Evolutionary conservation across 169 alveolate genomes (phyloP), one percentile per base, ranked within the genome.

Genomic region (Amoebophrya sp.): DNA sequence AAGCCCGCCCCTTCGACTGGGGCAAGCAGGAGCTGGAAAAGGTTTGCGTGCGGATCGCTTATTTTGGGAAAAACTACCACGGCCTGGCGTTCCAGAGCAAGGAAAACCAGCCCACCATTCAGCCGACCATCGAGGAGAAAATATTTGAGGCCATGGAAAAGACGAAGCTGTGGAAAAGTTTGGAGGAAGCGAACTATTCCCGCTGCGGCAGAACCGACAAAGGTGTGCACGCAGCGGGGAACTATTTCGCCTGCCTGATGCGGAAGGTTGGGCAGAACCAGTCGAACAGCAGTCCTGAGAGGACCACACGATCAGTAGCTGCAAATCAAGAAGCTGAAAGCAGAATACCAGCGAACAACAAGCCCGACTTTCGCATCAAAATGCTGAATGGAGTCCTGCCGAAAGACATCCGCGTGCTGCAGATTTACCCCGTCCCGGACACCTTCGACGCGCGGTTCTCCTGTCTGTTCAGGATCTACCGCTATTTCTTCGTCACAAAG

Each of bases 181-280:
- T 47, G 66, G 66, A 47, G 18, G 18, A 47, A 47, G 18, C 29
- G 29, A 88, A 93, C 91, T 96, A 93, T 91, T 93, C 97, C 40
- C 93, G 97, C 40, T 96, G 98, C 90, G 99, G 98, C 0, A 94
- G 99, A 47, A 97, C 99, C 14, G 99, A 97, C 94, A 96, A 95
- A 93, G 99, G 99, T 25, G 99, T 97, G 77, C 97, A 96, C 77
- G 97, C 99, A 40, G 93, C 95, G 32, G 98, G 98, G 23, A 97
- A 97, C 93, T 96, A 95, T 40, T 93, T 95, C 77, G 94, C 97
- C 3, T 92, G 96, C 66, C 90, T 92, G 90, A 93, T 97, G 89
- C 95, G 98, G 77, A 93, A 91, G 38, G 92, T 39, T 35, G n/a
- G 3, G 55, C 40, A 33, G 35, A 77, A 39, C 14, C 25, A 18